Percentiles rank a stretch among this genome's conserved stretches.
Conservation (phyloP, 805 yeast species). For the Saccharomycopsis synnaedendra region DNA sequence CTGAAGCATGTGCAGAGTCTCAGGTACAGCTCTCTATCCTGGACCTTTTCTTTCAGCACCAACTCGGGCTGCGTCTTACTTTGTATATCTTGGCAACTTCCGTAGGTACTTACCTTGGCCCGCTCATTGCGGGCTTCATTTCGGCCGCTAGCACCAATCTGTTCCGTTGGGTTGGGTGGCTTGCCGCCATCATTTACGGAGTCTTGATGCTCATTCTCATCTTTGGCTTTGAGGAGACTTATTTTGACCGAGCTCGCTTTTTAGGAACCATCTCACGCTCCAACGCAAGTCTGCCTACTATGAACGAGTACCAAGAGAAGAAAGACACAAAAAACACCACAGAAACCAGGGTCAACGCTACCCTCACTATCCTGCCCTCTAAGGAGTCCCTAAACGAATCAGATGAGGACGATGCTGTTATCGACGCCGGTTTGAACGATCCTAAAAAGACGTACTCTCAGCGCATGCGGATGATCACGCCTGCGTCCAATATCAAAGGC, state of each 20-base stretch:
- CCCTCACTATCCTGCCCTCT: constrained; percentile 18
- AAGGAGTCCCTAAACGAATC: too few species aligned
- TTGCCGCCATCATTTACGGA: constrained; percentile 54
- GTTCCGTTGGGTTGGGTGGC: constrained; percentile 76
- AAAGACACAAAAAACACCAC: constrained; percentile 9
- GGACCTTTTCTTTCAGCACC: constrained; percentile 71
- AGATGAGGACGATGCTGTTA: constrained; percentile 8
- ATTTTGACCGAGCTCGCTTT: constrained; percentile 43
- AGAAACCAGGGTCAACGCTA: constrained; percentile 5
- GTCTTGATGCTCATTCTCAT: constrained; percentile 40
- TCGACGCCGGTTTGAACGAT: constrained; percentile 29
- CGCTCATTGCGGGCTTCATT: constrained; percentile 67
- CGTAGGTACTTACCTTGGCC: constrained; percentile 70
- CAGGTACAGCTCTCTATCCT: constrained; percentile 57
- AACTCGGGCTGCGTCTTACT: constrained; percentile 61
- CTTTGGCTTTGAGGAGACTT: constrained; percentile 62
- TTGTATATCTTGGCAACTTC: constrained; percentile 66
- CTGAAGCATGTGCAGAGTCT: constrained; percentile 70
- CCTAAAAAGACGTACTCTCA: constrained; percentile 33
- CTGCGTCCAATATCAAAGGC: constrained; percentile 50
- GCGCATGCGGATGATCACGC: constrained; percentile 38
- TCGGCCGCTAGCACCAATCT: constrained; percentile 33
- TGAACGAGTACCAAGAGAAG: constrained; percentile 7
- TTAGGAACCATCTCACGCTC: constrained; percentile 11
- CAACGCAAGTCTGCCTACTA: background rate